Percentiles rank a stretch among this genome's conserved stretches.
These are phyloP conservation scores for Ambrosia trifida DNA, from an alignment of 129 eudicot species.

Conservation along the genomic window DNA sequence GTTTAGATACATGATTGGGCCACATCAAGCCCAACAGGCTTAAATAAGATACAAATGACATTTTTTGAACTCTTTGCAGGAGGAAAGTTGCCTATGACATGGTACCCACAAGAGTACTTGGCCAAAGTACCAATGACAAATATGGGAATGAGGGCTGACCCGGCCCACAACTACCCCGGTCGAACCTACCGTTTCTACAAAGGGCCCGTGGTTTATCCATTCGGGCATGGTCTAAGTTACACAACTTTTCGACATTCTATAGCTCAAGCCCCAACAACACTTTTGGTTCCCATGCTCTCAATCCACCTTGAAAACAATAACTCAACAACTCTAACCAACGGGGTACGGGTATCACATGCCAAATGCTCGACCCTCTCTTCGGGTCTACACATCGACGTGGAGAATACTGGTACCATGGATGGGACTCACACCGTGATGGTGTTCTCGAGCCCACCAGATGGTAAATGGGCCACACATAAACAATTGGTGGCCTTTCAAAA, in stretches of 20 bases:
- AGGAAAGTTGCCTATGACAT: conserved; percentile 88
- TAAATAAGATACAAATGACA: background rate
- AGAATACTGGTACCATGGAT: conserved; percentile 70
- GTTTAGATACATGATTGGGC: background rate
- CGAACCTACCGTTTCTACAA: conserved; percentile 91
- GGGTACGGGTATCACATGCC: conserved; percentile 54
- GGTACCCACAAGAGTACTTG: conserved; percentile 85
- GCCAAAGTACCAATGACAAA: conserved; percentile 80
- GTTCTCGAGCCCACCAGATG: conserved; percentile 56
- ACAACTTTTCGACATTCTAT: conserved; percentile 54
- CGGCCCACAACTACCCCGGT: conserved; percentile 82
- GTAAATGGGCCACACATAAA: conserved; percentile 51
- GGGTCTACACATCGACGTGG: conserved; percentile 63
- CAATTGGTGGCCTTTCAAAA: conserved; percentile 75
- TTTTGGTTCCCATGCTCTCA: conserved; percentile 46
- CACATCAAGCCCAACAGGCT: background rate
- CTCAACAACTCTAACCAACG: conserved; percentile 42
- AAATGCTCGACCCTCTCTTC: conserved; percentile 57
- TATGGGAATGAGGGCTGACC: conserved; percentile 83
- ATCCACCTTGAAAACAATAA: conserved; percentile 40
- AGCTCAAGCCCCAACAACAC: conserved; percentile 55
- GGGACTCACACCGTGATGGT: conserved; percentile 82
- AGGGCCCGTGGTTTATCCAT: conserved; percentile 82
- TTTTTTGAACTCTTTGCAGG: conserved; percentile 42
- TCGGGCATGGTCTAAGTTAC: conserved; percentile 84